Base-by-base conservation (phyloP, 352 stramenopile species). In the Phytophthora chlamydospora region DNA sequence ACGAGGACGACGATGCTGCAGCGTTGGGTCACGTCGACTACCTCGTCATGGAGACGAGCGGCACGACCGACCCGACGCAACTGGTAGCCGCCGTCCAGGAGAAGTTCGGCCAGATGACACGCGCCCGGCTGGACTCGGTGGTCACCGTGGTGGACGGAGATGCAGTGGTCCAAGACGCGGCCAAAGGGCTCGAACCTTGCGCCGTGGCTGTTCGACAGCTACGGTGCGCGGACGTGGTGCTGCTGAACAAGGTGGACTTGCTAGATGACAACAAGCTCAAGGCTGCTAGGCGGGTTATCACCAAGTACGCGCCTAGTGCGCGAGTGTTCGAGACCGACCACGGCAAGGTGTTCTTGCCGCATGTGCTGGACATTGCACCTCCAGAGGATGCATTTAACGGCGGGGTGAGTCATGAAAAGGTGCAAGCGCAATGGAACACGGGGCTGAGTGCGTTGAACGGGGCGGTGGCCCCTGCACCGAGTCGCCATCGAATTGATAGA, bases 211-310 rank as follows among this genome's bases (percentile, higher is more conserved):
- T 80, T 21, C 70, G 77, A 29, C 85, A 93, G 62, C 65, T 93
- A n/a, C 54, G 68, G 10, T 89, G 80, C 35, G 85, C 85, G 2
- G 85, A 93, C 51, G 78, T 92, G 16, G 83, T 93, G 32, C 57
- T 92, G 54, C 78, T 93, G n/a, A 93, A 93, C 64, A 93, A 93
- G 58, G 72, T 90, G 32, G 85, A 93, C 47, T 62, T 93, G 9
- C 60, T 93, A 59, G 46, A 74, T 35, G 75, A 78, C 2, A 40
- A 45, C 0, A 59, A 50, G 14, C 66, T 80, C 17, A 36, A 42
- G 8, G 29, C 17, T 7, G 80, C 80, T 0, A 68, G 66, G 12
- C 9, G 48, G 0, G 66, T 89, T 10, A 68, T 90, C 9, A 11
- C 38, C 2, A 58, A 74, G 44, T 73, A 85, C 31, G 79, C 83